These are phyloP conservation scores for Fusarium humuli DNA, from an alignment of 2,329 filamentous ascomycete species.

Conservation along the genomic window DNA sequence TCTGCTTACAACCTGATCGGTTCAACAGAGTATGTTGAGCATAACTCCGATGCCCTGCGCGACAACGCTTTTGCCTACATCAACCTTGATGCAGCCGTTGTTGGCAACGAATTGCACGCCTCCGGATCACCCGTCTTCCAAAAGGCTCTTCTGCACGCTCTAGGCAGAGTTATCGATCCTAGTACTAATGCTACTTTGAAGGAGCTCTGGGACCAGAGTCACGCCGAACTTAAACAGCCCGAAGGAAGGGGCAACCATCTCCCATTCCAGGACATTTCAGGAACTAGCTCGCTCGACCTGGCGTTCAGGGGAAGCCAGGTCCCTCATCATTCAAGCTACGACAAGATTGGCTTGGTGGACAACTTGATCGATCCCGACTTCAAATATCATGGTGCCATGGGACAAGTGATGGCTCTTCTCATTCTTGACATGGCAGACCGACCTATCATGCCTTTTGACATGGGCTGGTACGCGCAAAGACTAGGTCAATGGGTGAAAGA, in stretches of 20 bases:
- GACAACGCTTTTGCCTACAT: conserved; percentile 85
- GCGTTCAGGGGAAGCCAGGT: conserved; percentile 75
- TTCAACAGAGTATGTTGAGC: conserved; percentile 94
- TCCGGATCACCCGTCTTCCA: conserved; percentile 84
- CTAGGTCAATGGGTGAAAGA: conserved; percentile 74
- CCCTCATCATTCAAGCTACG: conserved; percentile 87
- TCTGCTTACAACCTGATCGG: conserved; percentile 94
- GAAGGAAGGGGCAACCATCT: conserved; percentile 86
- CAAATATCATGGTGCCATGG: conserved; percentile 81
- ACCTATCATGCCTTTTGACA: conserved; percentile 84
- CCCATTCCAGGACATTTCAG: conserved; percentile 91
- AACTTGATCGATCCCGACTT: conserved; percentile 85
- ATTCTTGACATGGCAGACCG: conserved; percentile 86
- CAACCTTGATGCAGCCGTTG: conserved; percentile 88
- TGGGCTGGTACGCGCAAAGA: conserved; percentile 76
- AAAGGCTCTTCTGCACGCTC: conserved; percentile 75
- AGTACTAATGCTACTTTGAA: conserved; percentile 76
- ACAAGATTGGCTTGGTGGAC: conserved; percentile 89
- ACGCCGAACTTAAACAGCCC: conserved; percentile 72
- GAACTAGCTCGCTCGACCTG: conserved; percentile 88
- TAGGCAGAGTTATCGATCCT: conserved; percentile 81
- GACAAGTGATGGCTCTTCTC: conserved; percentile 83
- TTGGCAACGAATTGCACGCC: conserved; percentile 79
- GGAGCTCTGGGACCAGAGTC: conserved; percentile 77
- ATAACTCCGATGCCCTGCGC: conserved; percentile 78